Evolutionary conservation across 345 rosid genomes (phyloP).

Genomic region (Leavenworthia alabamica): DNA sequence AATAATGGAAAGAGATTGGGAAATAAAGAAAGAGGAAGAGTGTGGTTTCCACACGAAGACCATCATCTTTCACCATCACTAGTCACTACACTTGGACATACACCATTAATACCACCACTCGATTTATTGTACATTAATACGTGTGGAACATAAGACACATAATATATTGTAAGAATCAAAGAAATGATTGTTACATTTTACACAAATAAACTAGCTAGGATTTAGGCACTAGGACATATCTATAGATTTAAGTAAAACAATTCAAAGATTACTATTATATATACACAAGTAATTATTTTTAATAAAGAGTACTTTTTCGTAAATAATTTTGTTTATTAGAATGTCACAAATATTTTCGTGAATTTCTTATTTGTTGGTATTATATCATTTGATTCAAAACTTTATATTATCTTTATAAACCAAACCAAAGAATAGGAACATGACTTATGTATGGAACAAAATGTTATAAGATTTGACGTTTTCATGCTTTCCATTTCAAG

Average conservation of each 20-base stretch:
- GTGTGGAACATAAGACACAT: too few species aligned
- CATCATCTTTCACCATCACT: slow-evolving; percentile 32
- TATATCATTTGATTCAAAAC: background rate
- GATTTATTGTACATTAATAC: background rate
- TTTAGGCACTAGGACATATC: background rate
- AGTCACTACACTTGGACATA: slow-evolving; percentile 28
- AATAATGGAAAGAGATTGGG: slow-evolving; percentile 18
- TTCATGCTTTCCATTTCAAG: slow-evolving; percentile 24
- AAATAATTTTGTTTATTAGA: background rate
- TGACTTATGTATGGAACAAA: background rate
- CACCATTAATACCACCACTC: slow-evolving; percentile 20
- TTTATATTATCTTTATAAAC: background rate
- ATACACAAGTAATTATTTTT: background rate
- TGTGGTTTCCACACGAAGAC: slow-evolving; percentile 36
- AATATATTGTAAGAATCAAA: background rate
- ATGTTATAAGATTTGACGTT: slow-evolving; percentile 8
- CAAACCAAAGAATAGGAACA: background rate
- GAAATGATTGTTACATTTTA: background rate
- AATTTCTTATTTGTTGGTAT: background rate
- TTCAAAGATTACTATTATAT: background rate
- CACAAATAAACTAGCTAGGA: background rate
- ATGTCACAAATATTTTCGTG: background rate
- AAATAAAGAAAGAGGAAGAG: slow-evolving; percentile 32
- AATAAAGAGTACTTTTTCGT: background rate
- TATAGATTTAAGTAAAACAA: background rate